Conservation (phyloP, 176 grass and related monocot genomes). For the Cenchrus americanus region DNA sequence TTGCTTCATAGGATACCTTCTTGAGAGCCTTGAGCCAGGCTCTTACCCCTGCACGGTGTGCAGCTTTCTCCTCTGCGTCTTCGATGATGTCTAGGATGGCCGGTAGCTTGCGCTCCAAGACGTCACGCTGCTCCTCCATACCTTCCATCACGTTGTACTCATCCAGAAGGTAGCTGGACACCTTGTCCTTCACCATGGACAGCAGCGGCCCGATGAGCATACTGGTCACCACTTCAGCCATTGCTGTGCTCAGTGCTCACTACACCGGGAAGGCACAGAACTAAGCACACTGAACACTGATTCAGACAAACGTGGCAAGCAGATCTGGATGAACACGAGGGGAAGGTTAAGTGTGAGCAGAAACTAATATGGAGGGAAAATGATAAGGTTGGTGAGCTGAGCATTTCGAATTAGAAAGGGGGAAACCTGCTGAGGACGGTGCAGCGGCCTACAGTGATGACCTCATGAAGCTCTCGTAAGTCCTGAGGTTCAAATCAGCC, state of each 20-base stretch:
- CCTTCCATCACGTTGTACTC: slow-evolving; percentile 6
- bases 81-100: neutral
- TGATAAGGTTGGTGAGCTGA: neutral
- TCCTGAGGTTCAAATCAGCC: no score
- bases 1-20: slow-evolving; percentile 1
- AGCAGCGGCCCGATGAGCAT: neutral
- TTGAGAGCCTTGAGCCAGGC: neutral
- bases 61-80: neutral
- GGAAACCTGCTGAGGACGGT: no score
- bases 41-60: neutral
- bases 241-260: neutral
- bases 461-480: no score
- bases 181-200: slow-evolving; percentile 9
- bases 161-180: neutral
- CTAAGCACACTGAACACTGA: neutral
- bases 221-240: neutral
- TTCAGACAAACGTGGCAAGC: neutral
- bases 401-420: no score
- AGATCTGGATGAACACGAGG: neutral
- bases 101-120: neutral
- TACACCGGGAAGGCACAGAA: neutral
- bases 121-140: neutral
- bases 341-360: neutral
- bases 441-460: no score
- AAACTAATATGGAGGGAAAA: neutral